Base-by-base conservation (phyloP, 2,329 filamentous ascomycete genomes). In the Pseudogymnoascus sp. region DNA sequence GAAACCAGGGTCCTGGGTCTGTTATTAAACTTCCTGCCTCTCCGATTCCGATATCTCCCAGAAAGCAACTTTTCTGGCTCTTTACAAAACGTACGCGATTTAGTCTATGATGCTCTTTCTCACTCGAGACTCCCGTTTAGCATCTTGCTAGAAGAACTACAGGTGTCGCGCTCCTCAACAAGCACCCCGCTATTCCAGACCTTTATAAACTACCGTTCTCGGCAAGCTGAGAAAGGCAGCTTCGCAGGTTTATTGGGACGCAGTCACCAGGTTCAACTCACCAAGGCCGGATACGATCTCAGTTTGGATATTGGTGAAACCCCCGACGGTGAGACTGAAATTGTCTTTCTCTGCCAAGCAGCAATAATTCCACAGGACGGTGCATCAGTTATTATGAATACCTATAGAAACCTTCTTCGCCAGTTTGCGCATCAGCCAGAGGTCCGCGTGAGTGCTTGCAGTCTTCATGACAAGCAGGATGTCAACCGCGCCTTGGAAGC, bases 171-270 rank as follows among this genome's bases (percentile, higher is more conserved):
- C n/a, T 65, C 64, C 3, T 62, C 64, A n/a, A 65, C 63, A n/a
- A 40, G 65, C n/a, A 67, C 62, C 42, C 65, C 69, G 6, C 40
- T 68, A 3, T 68, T 68, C 65, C 68, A 70, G 53, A 64, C 65
- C 8, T 64, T 66, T 42, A 44, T 69, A 24, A 64, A 70, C 38
- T 69, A 68, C 59, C 33, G 33, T 31, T 31, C 29, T 2, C 29
- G 29, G 29, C 29, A 31, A 31, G 29, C 29, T 31, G 29, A 31
- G 29, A 31, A 31, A 4, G 29, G 29, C 29, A 31, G 29, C 29
- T 31, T 31, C 29, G 29, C 29, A 31, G 29, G 29, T 31, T 31
- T 31, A 31, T 31, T 31, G 29, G 29, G 29, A 31, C 29, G 29
- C 29, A 31, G 29, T 31, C 29, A 31, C 29, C 29, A 31, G 29